Evolutionary conservation across 2,329 filamentous ascomycete species (phyloP), one percentile per base, ranked within the genome.

Genomic region (Amesomyces nigricolor): DNA sequence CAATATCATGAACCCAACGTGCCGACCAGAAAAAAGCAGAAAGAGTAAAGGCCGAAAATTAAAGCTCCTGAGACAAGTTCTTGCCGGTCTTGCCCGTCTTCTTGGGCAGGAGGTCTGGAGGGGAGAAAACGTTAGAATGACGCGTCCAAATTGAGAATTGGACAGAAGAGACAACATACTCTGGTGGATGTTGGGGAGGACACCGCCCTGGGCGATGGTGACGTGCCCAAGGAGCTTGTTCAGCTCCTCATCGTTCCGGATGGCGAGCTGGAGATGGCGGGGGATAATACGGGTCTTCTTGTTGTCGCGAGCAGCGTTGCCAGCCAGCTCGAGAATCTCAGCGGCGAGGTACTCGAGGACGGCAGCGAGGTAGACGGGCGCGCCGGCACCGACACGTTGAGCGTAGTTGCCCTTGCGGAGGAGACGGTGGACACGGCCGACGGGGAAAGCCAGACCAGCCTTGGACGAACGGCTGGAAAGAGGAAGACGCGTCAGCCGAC

Each of bases 201-300:
- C 91, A 91, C 90, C 90, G 80, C 90, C 91, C 79, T 96, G 91
- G 73, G 91, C 91, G 69, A 96, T 96, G 73, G 91, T 96, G 76
- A 96, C 91, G 73, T 95, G 90, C 57, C 91, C 91, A 63, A 96
- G 82, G 61, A 95, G 87, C 85, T 96, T 97, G 88, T 97, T 96
- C 88, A 97, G 76, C 79, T 99, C 94, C 84, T 97, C 92, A 76
- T 97, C 92, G 80, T 96, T 96, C 71, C 94, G 87, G 81, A 99
- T 99, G 77, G 94, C 94, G 67, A 99, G 90, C 81, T 99, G 94
- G 47, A 99, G 85, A 78, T 99, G 94, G 77, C 94, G 91, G 64
- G 94, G 94, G 60, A 97, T 99, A 80, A 99, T 99, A 88, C 94
- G 91, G 64, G 92, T 99, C 88, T 97, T 97, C 89, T 99, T 99